A percentile compares a stretch with the other conserved stretches of the same genome.
phyloP scores from a whole-genome alignment of 306 rosid genomes.

The Gleditsia sinensis region DNA sequence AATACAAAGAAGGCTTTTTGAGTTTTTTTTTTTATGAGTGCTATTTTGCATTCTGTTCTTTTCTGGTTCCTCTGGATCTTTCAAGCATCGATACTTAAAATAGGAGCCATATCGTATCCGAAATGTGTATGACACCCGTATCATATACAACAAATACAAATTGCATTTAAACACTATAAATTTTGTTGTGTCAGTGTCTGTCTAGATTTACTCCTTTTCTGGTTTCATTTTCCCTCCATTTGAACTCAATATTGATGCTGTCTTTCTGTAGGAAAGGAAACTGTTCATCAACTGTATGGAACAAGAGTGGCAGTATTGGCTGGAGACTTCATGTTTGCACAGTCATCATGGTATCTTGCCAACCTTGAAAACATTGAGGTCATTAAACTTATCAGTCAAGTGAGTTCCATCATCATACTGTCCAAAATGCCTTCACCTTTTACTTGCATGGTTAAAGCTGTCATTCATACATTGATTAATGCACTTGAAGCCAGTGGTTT shows the following conservation, averaged over 20 bases:
- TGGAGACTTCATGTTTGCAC: conserved; percentile 99
- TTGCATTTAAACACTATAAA: too few species aligned
- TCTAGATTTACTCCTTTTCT: background rate
- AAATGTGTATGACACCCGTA: too few species aligned
- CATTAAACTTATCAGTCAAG: conserved; percentile 96
- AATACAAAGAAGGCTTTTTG: background rate
- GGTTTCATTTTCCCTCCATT: background rate
- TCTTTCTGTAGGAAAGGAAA: conserved; percentile 67
- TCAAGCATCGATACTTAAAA: too few species aligned
- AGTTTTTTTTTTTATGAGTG: background rate
- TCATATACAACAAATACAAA: too few species aligned
- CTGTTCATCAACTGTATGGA: conserved; percentile 88
- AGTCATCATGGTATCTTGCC: conserved; percentile 97
- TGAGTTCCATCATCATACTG: conserved; percentile 33
- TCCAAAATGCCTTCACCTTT: background rate
- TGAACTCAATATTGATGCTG: conserved; percentile 23
- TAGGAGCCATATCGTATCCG: too few species aligned
- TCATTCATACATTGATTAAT: background rate
- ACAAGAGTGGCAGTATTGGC: conserved; percentile 98
- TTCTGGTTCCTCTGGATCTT: background rate
- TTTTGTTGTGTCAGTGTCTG: too few species aligned
- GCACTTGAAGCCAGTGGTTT: conserved; percentile 3
- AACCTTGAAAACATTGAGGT: conserved; percentile 93
- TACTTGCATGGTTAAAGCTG: background rate
- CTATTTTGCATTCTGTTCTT: background rate